These are phyloP conservation scores for Apiotrichum gracile DNA, from an alignment of 1,284 basidiomycete genomes.

Conservation along the genomic window DNA sequence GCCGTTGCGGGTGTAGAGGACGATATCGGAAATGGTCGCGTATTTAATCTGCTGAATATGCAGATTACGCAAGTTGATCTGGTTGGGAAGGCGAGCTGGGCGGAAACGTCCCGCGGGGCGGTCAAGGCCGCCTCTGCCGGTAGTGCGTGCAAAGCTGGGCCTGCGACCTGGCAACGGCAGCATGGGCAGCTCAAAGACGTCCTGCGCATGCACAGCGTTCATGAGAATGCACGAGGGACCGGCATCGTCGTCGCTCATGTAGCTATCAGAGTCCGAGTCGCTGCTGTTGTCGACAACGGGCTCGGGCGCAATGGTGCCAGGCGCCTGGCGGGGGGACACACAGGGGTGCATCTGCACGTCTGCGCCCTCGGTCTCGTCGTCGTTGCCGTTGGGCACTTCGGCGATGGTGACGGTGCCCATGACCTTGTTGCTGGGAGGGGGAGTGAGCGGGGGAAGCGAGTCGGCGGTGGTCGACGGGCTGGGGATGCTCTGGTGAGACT, in stretches of 20 bases:
- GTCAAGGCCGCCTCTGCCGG: conserved; percentile 1
- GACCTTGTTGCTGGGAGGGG: conserved; percentile 1
- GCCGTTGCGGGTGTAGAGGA: conserved; percentile 67
- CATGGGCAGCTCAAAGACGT: conserved; percentile 42
- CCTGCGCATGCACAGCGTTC: conserved; percentile 42
- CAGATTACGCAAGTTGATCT: conserved; percentile 46
- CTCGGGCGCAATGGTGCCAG: background rate
- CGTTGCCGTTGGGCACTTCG: conserved; percentile 9
- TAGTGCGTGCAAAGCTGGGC: conserved; percentile 1
- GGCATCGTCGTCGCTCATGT: conserved; percentile 22
- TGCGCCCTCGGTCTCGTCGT: conserved; percentile 1
- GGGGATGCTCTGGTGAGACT: background rate
- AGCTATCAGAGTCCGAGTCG: conserved; percentile 9
- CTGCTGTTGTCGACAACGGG: conserved; percentile 1
- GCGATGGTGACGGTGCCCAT: conserved; percentile 1
- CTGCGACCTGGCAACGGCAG: conserved; percentile 15
- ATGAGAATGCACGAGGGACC: conserved; percentile 39
- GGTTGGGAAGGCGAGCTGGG: conserved; percentile 34
- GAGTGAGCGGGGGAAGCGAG: conserved; percentile 9
- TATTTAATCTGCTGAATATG: conserved; percentile 62
- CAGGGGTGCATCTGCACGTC: conserved; percentile 45
- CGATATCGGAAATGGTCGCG: conserved; percentile 79
- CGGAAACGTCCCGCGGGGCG: conserved; percentile 28
- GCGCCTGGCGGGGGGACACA: conserved; percentile 27
- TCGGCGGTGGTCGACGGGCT: conserved; percentile 18